Evolutionary conservation across 768 basidiomycete genomes (phyloP), one percentile per base, ranked within the genome.

Genomic region (Trametes punicea): DNA sequence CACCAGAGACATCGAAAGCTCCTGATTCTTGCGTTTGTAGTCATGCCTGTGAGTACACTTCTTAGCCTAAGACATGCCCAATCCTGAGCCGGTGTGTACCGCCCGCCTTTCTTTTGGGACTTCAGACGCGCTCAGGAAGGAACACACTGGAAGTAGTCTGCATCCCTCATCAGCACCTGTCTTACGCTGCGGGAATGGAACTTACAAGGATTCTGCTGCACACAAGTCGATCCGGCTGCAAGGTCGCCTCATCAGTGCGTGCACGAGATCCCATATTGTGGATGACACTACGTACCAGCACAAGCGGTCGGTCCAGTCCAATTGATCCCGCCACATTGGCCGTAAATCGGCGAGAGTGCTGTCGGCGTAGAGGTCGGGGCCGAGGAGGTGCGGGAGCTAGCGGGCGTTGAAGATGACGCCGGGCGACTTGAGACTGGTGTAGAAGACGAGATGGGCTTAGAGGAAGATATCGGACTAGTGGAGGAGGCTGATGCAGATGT

Each of bases 131-230:
- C 13, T 45, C 38, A 63, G 4, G 58, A 54, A 10, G 75, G 74
- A 33, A 75, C 49, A 60, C 78, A 80, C 61, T 80, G 78, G 2
- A 74, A 78, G 56, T 80, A 80, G 61, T 63, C 78, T 78, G 54
- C 7, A 21, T 11, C 13, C n/a, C 25, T 46, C 18, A 10, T 51
- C 27, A 51, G 53, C 13, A 3, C 20, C 8, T 30, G 18, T 33
- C 27, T 9, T 15, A 20, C n/a, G 4, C 1, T 40, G 30, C 0
- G 23, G 5, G 18, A 10, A 21, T n/a, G 18, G 6, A 23, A 70
- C 78, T 63, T 60, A 77, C 78, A 80, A 34, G 68, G 57, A 62
- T 77, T 78, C 46, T 69, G 64, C 46, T 57, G 62, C 15, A 62
- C 64, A 62, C 78, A 80, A 10, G 64, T 73, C 50, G 57, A 63